Base-by-base conservation (phyloP, 139 green algal species). In the Ettlia oleoabundans region DNA sequence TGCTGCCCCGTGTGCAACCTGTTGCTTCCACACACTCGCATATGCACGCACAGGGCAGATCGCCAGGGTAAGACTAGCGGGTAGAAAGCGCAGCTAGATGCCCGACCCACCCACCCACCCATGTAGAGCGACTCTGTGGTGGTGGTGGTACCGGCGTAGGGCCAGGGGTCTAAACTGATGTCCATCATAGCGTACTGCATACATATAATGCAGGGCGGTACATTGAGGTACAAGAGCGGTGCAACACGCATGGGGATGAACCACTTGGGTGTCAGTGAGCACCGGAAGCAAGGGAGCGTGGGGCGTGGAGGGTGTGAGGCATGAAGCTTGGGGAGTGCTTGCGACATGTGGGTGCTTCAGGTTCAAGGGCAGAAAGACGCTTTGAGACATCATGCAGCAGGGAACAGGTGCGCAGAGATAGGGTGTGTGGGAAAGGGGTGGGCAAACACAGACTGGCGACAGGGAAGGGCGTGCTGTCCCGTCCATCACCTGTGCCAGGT, bases 71-170 rank as follows among this genome's bases (percentile, higher is more conserved):
- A 40, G 8, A 77, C 69, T 58, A 15, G 47, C 15, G 47, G 10
- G 15, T 15, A 58, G 13, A 10, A 10, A 58, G 13, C 13, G 47
- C 47, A 58, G 47, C 15, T 24, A 10, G 15, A 58, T 15, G 13
- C 47, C 47, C 13, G 13, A n/a, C 32, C 1, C 65, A 37, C 13
- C 47, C 47, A 58, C 47, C 30, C 86, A 51, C 86, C 94, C 97
- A 99, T 99, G 85, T 90, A 97, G 13, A 99, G 72, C 0, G 92
- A 91, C 88, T 99, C 97, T 58, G 91, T 95, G 3, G 97, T 99
- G 22, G 97, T 99, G 53, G 97, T 99, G 26, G 97, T 99, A 41
- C 97, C 97, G 33, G 96, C 95, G 64, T 99, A 99, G 3, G 97
- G 97, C 69, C 95, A 99, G 4, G 97, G 94, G 88, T 99, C 97